Evolutionary conservation across 1,284 basidiomycete genomes (phyloP).

Genomic region (Termitomyces sp.): DNA sequence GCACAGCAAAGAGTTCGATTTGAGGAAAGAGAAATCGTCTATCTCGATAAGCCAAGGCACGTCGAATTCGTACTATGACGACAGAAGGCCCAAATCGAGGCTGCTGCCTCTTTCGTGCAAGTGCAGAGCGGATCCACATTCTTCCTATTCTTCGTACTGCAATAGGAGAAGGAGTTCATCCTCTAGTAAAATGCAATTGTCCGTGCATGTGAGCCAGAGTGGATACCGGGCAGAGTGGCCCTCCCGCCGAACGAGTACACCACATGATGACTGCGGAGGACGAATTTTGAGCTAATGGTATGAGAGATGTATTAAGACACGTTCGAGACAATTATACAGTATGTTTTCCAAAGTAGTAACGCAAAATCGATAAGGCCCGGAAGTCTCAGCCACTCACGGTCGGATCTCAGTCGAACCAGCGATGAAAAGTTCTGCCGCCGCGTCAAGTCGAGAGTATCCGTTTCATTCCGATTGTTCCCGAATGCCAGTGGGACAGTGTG

Average conservation of each 20-base stretch:
- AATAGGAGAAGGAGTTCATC: neutral
- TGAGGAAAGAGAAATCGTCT: neutral
- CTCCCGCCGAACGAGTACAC: neutral
- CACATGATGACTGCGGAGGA: neutral
- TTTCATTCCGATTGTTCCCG: neutral
- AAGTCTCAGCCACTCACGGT: neutral
- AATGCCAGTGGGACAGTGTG: neutral
- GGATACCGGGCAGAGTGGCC: neutral
- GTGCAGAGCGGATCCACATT: neutral
- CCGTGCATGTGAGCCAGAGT: neutral
- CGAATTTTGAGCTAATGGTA: neutral
- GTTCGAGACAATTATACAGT: neutral
- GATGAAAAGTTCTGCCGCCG: neutral
- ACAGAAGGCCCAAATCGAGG: neutral
- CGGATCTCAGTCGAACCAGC: constrained; percentile 2
- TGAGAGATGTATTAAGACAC: neutral
- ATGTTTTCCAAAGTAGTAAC: neutral
- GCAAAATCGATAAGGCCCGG: neutral
- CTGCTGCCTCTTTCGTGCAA: neutral
- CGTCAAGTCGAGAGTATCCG: neutral
- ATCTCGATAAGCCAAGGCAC: neutral
- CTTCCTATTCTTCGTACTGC: no score
- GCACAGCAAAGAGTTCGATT: neutral
- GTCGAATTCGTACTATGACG: neutral
- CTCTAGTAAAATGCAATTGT: neutral